A percentile compares a stretch with the other conserved stretches of the same genome.
Conservation (phyloP, 2,329 filamentous ascomycete species). For the Claviceps cyperi region DNA sequence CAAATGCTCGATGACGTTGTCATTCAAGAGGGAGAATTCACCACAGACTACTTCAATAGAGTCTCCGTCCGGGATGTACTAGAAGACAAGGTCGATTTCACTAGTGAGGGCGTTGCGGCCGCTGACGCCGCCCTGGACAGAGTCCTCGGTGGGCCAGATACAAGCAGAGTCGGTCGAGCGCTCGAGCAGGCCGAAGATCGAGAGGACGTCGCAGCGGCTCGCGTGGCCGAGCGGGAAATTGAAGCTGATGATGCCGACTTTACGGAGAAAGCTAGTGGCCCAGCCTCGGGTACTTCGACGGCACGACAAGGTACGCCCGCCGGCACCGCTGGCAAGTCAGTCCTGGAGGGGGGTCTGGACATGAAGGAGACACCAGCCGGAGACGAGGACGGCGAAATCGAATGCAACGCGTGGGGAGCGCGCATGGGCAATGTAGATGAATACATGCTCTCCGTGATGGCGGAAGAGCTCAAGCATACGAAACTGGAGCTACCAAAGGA, state of each 20-base stretch:
- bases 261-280: slow-evolving; percentile 43
- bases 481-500: slow-evolving; percentile 49
- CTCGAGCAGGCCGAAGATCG: slow-evolving; percentile 84
- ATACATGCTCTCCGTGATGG: slow-evolving; percentile 59
- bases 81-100: slow-evolving; percentile 39
- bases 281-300: slow-evolving; percentile 34
- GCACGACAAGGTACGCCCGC: slow-evolving; percentile 37
- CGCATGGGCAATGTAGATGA: slow-evolving; percentile 53
- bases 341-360: slow-evolving; percentile 19
- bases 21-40: slow-evolving; percentile 96
- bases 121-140: slow-evolving; percentile 75
- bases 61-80: slow-evolving; percentile 58
- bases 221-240: slow-evolving; percentile 77
- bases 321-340: slow-evolving; percentile 24
- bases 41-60: slow-evolving; percentile 87
- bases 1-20: slow-evolving; percentile 96
- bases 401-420: slow-evolving; percentile 45
- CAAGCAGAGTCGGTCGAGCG: slow-evolving; percentile 50
- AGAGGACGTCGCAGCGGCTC: slow-evolving; percentile 81
- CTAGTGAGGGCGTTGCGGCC: slow-evolving; percentile 43
- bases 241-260: slow-evolving; percentile 79
- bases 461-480: slow-evolving; percentile 42
- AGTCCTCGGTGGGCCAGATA: slow-evolving; percentile 55
- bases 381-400: slow-evolving; percentile 23
- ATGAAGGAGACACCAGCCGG: slow-evolving; percentile 11